Evolutionary conservation across 441 rosid genomes (phyloP).

Genomic region (Adansonia gregorii): DNA sequence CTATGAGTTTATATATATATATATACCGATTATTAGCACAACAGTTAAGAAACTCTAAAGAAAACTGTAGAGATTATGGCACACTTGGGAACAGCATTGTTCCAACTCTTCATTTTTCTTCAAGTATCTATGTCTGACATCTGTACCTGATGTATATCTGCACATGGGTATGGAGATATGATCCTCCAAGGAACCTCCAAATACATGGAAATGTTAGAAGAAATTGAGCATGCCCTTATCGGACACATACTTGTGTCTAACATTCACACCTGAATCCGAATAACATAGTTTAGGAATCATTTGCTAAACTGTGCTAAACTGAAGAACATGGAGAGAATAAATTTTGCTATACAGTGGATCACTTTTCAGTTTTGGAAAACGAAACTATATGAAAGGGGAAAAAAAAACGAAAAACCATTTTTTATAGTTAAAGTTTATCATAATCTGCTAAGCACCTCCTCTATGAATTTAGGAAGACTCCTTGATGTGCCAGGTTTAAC

Average conservation of each 20-base stretch:
- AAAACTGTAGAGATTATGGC: not conserved
- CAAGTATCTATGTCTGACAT: too few relatives aligned
- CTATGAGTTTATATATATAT: not conserved
- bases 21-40: not conserved
- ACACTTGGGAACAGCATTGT: too few relatives aligned
- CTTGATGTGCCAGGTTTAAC: not conserved
- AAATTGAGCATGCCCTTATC: too few relatives aligned
- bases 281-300: not conserved
- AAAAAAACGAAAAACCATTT: not conserved
- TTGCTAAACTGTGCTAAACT: not conserved
- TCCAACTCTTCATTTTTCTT: too few relatives aligned
- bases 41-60: not conserved
- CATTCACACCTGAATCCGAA: too few relatives aligned
- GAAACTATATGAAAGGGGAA: not conserved
- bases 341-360: not conserved
- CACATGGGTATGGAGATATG: too few relatives aligned
- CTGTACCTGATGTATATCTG: too few relatives aligned
- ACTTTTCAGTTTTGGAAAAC: not conserved
- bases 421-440: slow-evolving; percentile 1
- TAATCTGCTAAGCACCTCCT: not conserved
- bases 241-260: too few relatives aligned
- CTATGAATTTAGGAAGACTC: not conserved
- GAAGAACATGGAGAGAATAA: not conserved
- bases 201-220: too few relatives aligned
- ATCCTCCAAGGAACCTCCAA: too few relatives aligned